A percentile compares a stretch with the other conserved stretches of the same genome.
Conservation (phyloP, 495 filamentous ascomycete genomes). For the Trichoderma parareesei region DNA sequence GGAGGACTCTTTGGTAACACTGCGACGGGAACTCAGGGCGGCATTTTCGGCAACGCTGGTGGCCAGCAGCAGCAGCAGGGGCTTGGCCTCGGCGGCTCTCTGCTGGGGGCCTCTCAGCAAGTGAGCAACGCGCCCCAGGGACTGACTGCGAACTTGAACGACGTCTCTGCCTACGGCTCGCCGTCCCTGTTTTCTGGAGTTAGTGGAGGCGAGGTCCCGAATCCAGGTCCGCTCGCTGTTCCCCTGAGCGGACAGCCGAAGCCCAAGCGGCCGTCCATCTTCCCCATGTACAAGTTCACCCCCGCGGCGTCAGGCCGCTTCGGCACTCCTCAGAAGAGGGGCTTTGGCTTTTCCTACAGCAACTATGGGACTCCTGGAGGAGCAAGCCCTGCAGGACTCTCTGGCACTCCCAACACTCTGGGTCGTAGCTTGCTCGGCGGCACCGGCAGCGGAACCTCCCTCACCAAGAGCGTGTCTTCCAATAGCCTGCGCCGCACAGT, state of each 20-base stretch:
- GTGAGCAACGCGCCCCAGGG: constrained; percentile 43
- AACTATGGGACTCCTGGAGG: constrained; percentile 69
- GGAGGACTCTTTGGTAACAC: constrained; percentile 59
- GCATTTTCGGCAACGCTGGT: constrained; percentile 32
- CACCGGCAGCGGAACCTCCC: constrained; percentile 42
- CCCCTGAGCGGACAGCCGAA: constrained; percentile 65
- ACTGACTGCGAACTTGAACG: constrained; percentile 69
- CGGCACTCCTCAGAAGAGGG: constrained; percentile 71
- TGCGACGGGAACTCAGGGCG: constrained; percentile 29
- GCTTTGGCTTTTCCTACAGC: constrained; percentile 85
- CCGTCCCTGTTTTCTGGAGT: constrained; percentile 69
- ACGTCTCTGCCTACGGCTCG: constrained; percentile 73
- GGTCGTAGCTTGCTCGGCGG: constrained; percentile 59
- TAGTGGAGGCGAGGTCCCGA: constrained; percentile 50
- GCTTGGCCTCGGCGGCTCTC: constrained; percentile 32
- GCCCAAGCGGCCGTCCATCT: constrained; percentile 62
- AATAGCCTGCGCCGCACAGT: constrained; percentile 55
- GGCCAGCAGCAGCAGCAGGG: constrained; percentile 45
- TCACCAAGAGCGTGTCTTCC: constrained; percentile 55
- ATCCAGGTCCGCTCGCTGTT: constrained; percentile 77
- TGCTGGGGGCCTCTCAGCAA: constrained; percentile 33
- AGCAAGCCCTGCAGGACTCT: constrained; percentile 47
- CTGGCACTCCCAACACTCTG: constrained; percentile 60
- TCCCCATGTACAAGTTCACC: constrained; percentile 85
- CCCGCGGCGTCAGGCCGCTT: constrained; percentile 69